A percentile compares a stretch with the other conserved stretches of the same genome.
Conservation (phyloP, 2,329 filamentous ascomycete genomes). For the Cladorrhinum sp. region DNA sequence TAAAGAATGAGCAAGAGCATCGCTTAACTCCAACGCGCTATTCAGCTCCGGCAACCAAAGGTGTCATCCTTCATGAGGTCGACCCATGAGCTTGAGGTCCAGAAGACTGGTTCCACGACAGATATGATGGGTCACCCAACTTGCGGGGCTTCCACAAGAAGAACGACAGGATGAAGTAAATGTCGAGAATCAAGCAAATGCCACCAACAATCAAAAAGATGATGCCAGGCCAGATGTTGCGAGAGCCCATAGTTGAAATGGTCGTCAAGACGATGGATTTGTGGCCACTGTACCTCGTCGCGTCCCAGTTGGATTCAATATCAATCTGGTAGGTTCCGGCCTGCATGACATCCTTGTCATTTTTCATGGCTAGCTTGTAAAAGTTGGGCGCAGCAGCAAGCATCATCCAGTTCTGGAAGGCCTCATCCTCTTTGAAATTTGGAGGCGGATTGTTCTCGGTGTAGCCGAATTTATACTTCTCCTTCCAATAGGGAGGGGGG, state of each 20-base stretch:
- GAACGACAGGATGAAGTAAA: slow-evolving; percentile 85
- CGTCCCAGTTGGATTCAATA: slow-evolving; percentile 48
- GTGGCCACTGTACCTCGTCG: slow-evolving; percentile 68
- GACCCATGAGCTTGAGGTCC: slow-evolving; percentile 24
- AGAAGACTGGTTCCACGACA: slow-evolving; percentile 80
- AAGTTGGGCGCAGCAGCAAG: slow-evolving; percentile 91
- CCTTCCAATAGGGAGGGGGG: slow-evolving; percentile 83
- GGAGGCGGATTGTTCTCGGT: slow-evolving; percentile 63
- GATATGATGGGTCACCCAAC: slow-evolving; percentile 94
- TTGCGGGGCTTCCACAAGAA: slow-evolving; percentile 86
- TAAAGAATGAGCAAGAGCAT: slow-evolving; percentile 9
- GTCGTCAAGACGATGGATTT: slow-evolving; percentile 91
- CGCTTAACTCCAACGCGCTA: neutral
- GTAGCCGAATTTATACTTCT: slow-evolving; percentile 69
- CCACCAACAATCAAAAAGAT: slow-evolving; percentile 93
- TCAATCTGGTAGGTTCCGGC: slow-evolving; percentile 72
- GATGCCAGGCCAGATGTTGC: slow-evolving; percentile 93
- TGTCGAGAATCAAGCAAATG: slow-evolving; percentile 84
- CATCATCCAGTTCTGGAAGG: slow-evolving; percentile 98
- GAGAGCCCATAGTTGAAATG: slow-evolving; percentile 87
- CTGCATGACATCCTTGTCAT: slow-evolving; percentile 66
- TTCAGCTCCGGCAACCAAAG: neutral
- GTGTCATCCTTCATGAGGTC: slow-evolving; percentile 14
- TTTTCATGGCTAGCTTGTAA: slow-evolving; percentile 86
- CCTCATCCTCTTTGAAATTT: slow-evolving; percentile 70